Evolutionary conservation across 441 rosid genomes (phyloP), one percentile per base, ranked within the genome.

Genomic region (Populus hybrid): DNA sequence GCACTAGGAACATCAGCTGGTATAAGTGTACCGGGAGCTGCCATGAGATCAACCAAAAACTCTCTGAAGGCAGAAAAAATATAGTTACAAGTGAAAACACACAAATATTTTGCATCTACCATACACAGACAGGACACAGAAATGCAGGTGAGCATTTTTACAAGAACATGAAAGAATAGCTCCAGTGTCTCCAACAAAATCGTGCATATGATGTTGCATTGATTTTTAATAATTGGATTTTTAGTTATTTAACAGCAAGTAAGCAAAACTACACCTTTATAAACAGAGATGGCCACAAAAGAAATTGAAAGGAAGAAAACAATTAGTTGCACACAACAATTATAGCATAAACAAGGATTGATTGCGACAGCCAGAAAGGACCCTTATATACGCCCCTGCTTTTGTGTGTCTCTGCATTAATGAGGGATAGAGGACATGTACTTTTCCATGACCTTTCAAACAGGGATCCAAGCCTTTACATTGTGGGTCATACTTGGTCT

Each of bases 1-100:
- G 84, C 82, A 84, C 89, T 89, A 8, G 88, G 84, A 86, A 89
- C 76, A 82, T 96, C 99, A 85, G 97, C 96, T 59, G 99, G 99
- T 83, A 96, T 90, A 80, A 96, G 95, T 46, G 98, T 93, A 83
- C 99, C 99, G 67, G 99, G 97, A 83, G 93, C 99, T 80, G 98
- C 97, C 99, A 96, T 96, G 83, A 96, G 97, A 90, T 96, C 99
- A 79, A 96, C 97, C 90, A 96, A 89, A 93, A 88, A 92, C 86
- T 96, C 99, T 88, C 99, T 96, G 92, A 75, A 87, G 67, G 54
- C 71, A 85, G 65, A 82, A 76, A 80, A 18, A 81, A 70, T 68
- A 8, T 34, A 36, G 80, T 90, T 81, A 83, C 75, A 80, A 76
- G 34, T 28, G 36, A n/a, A 76, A 69, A 74, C 74, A 23, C n/a